These are phyloP conservation scores for Lithospermum erythrorhizon DNA, from an alignment of 257 asterid genomes.

Conservation along the genomic window DNA sequence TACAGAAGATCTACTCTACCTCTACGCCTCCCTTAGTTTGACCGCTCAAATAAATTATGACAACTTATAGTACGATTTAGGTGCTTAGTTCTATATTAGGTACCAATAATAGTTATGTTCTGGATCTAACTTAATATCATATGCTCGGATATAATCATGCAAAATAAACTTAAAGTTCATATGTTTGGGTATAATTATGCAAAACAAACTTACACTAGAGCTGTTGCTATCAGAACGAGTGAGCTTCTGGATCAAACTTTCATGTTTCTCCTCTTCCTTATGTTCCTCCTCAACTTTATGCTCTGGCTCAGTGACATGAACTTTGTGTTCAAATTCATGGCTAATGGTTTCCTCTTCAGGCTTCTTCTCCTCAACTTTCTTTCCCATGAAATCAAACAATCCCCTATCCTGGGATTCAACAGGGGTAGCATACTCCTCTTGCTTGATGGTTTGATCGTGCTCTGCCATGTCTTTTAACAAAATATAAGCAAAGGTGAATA, in stretches of 20 bases:
- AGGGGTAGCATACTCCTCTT: background rate
- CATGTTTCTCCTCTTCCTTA: conserved; percentile 41
- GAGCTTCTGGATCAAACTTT: conserved; percentile 36
- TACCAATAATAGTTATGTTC: background rate
- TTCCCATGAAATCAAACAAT: conserved; percentile 40
- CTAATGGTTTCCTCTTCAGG: conserved; percentile 31
- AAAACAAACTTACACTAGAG: conserved; percentile 60
- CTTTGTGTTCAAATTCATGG: conserved; percentile 45
- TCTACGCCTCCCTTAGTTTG: no score
- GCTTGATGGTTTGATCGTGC: background rate
- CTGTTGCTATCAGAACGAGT: conserved; percentile 35
- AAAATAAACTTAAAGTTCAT: conserved; percentile 24
- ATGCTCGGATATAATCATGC: no score
- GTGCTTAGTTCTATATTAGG: background rate
- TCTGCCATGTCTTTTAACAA: background rate
- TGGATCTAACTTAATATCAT: no score
- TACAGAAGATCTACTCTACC: no score
- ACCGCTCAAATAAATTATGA: no score
- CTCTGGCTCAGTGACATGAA: conserved; percentile 30
- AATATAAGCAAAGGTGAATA: background rate
- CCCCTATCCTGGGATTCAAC: conserved; percentile 52
- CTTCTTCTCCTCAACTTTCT: conserved; percentile 41
- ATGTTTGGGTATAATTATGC: no score
- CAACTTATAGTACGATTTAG: no score
- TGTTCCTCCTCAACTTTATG: conserved; percentile 10